phyloP scores from a whole-genome alignment of 1,139 yeast genomes.

The Pichia sp. region DNA sequence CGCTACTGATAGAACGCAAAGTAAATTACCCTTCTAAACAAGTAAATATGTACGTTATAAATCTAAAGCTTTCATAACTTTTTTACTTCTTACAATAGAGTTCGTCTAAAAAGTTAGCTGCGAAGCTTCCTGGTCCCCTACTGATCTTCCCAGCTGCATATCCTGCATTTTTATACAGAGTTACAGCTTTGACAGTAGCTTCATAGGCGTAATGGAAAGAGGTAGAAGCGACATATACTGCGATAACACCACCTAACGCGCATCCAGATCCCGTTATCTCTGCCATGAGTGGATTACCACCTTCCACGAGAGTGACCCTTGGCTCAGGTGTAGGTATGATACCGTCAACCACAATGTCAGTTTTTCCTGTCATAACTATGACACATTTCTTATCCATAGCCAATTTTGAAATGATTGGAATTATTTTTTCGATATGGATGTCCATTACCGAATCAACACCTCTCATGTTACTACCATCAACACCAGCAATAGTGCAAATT shows the following conservation, averaged over 20 bases:
- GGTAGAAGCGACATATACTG: conserved; percentile 52
- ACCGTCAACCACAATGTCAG: conserved; percentile 47
- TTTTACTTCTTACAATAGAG: conserved; percentile 9
- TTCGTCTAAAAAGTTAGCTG: conserved; percentile 23
- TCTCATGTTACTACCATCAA: conserved; percentile 54
- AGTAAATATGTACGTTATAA: not conserved
- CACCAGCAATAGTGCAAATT: conserved; percentile 47
- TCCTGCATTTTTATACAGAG: conserved; percentile 64
- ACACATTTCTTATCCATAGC: conserved; percentile 53
- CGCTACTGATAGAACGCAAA: conserved; percentile 7
- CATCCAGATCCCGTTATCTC: conserved; percentile 88
- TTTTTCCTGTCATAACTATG: conserved; percentile 68
- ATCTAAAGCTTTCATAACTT: not conserved
- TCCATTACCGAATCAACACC: conserved; percentile 67
- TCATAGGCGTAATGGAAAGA: conserved; percentile 37
- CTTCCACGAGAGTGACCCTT: conserved; percentile 37
- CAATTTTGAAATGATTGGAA: conserved; percentile 46
- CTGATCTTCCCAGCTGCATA: conserved; percentile 40
- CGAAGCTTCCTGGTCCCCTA: conserved; percentile 28
- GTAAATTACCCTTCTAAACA: conserved; percentile 13
- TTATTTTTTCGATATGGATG: conserved; percentile 26
- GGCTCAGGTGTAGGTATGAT: conserved; percentile 27
- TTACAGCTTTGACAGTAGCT: conserved; percentile 58
- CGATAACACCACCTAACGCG: conserved; percentile 70
- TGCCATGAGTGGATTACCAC: conserved; percentile 69